Evolutionary conservation across 768 basidiomycete species (phyloP).

Genomic region (Leucocoprinus birnbaumii): DNA sequence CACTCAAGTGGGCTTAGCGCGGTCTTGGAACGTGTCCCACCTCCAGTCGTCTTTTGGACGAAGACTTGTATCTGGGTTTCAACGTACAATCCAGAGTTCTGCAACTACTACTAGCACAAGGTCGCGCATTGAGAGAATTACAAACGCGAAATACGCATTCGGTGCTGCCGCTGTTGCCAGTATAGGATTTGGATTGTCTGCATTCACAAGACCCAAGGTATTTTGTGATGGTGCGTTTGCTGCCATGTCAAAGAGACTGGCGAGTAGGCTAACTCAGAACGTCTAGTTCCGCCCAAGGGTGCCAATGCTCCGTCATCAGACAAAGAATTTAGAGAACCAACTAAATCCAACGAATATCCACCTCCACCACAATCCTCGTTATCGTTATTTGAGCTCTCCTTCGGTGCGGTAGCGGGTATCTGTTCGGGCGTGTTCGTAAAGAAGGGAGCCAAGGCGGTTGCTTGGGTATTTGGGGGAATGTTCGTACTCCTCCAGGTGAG

Average conservation of each 20-base stretch:
- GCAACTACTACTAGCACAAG: background rate
- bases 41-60: background rate
- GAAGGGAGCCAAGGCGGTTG: slow-evolving; percentile 84
- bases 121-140: background rate
- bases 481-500: slow-evolving; percentile 90
- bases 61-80: background rate
- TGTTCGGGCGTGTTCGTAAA: slow-evolving; percentile 94
- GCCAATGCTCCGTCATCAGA: background rate
- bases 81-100: background rate
- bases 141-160: slow-evolving; percentile 6
- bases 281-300: background rate
- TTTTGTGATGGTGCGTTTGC: slow-evolving; percentile 51
- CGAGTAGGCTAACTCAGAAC: background rate
- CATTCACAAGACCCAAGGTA: slow-evolving; percentile 31
- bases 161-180: slow-evolving; percentile 35
- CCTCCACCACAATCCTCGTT: slow-evolving; percentile 71
- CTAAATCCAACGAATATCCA: slow-evolving; percentile 22
- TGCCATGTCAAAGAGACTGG: too few species aligned
- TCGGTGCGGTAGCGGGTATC: slow-evolving; percentile 86
- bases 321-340: background rate
- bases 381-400: slow-evolving; percentile 78
- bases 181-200: slow-evolving; percentile 42
- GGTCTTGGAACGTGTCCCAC: background rate
- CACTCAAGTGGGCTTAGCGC: background rate
- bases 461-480: slow-evolving; percentile 85